phyloP scores from a whole-genome alignment of 208 protist genomes.

The Wallacemonas collosoma region DNA sequence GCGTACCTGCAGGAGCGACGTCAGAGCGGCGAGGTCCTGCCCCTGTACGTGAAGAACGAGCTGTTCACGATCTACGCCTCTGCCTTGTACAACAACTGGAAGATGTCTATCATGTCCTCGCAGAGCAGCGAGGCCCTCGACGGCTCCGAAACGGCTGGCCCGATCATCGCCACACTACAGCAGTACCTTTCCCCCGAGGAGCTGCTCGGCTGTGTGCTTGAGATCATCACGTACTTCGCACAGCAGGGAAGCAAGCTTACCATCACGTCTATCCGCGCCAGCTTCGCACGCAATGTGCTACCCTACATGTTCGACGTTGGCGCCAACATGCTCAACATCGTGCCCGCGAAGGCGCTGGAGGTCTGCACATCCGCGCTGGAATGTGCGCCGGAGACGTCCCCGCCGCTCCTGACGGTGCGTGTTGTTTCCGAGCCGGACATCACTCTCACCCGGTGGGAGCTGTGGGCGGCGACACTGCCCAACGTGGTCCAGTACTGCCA shows the following conservation, averaged over 20 bases:
- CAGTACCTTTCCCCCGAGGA: constrained; percentile 50
- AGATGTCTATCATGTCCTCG: constrained; percentile 45
- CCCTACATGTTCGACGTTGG: constrained; percentile 69
- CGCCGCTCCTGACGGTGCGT: constrained; percentile 32
- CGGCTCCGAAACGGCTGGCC: constrained; percentile 30
- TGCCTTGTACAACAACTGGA: constrained; percentile 80
- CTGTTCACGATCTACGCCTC: constrained; percentile 77
- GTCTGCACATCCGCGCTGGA: constrained; percentile 72
- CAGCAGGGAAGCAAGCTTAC: constrained; percentile 48
- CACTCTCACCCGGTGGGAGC: constrained; percentile 50
- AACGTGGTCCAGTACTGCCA: constrained; percentile 50
- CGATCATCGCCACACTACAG: constrained; percentile 38
- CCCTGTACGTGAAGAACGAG: constrained; percentile 59
- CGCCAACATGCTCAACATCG: constrained; percentile 25
- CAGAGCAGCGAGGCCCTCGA: constrained; percentile 21
- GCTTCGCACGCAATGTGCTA: constrained; percentile 57
- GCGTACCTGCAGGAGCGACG: constrained; percentile 49
- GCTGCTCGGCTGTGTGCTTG: constrained; percentile 75
- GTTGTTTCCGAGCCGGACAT: constrained; percentile 54
- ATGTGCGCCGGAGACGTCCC: constrained; percentile 36
- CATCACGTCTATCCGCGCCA: constrained; percentile 44
- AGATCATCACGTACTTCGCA: constrained; percentile 72
- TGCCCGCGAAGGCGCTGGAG: constrained; percentile 32
- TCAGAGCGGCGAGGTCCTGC: constrained; percentile 43
- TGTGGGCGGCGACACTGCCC: constrained; percentile 56